Evolutionary conservation across 148 eudicot genomes (phyloP).

Genomic region (Rhododendron vialii): DNA sequence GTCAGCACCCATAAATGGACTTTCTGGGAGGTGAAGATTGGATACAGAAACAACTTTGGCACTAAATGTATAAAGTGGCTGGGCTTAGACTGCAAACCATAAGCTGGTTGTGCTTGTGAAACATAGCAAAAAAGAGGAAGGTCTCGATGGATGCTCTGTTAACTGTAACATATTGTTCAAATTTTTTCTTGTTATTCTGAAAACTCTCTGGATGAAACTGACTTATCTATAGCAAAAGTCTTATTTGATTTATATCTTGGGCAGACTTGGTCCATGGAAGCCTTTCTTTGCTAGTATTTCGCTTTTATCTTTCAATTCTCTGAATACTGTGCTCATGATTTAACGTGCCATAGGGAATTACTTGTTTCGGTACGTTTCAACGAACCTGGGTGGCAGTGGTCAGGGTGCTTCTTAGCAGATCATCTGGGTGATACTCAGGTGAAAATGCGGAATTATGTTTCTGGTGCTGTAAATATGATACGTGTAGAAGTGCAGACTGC

Average conservation of each 20-base stretch:
- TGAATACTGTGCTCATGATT: not conserved
- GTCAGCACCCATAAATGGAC: not conserved
- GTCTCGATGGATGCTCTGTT: not conserved
- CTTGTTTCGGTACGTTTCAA: constrained; percentile 70
- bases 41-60: not conserved
- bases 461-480: constrained; percentile 63
- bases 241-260: not conserved
- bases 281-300: not conserved
- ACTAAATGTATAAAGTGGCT: not conserved
- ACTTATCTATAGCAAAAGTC: not conserved
- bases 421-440: constrained; percentile 89
- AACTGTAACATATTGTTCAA: not conserved
- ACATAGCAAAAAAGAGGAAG: not conserved
- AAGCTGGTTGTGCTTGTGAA: not conserved
- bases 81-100: not conserved
- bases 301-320: not conserved
- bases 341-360: constrained; percentile 57
- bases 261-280: not conserved
- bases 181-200: not conserved
- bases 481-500: constrained; percentile 95
- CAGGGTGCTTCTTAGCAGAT: constrained; percentile 90
- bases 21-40: not conserved
- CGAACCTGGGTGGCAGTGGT: constrained; percentile 99
- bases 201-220: not conserved
- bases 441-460: constrained; percentile 73